Percentiles rank a stretch among this genome's conserved stretches.
These are phyloP conservation scores for Sporothrix humicola DNA, from an alignment of 2,329 filamentous ascomycete species.

Conservation along the genomic window DNA sequence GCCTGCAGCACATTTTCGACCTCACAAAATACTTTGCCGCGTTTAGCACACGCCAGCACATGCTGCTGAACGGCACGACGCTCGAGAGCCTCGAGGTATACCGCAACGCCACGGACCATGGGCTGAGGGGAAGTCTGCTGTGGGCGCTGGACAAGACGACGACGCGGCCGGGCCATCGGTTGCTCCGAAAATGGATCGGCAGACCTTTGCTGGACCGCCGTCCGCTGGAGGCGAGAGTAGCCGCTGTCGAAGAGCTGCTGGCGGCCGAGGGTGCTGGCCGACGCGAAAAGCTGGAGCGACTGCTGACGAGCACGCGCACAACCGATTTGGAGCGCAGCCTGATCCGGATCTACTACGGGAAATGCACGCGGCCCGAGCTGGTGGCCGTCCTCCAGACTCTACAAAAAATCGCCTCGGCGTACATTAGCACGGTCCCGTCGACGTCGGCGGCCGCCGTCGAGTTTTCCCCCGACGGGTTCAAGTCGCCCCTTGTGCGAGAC, in stretches of 20 bases:
- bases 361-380: conserved; percentile 88
- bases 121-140: conserved; percentile 85
- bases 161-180: conserved; percentile 84
- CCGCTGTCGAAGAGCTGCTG: conserved; percentile 85
- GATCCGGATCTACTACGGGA: conserved; percentile 96
- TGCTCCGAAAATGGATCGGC: conserved; percentile 94
- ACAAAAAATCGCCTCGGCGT: conserved; percentile 80
- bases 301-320: conserved; percentile 64
- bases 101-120: conserved; percentile 88
- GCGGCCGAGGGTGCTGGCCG: conserved; percentile 67
- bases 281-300: conserved; percentile 73
- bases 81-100: conserved; percentile 94
- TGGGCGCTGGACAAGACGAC: conserved; percentile 94
- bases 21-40: conserved; percentile 96
- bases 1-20: conserved; percentile 92
- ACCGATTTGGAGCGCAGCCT: conserved; percentile 90
- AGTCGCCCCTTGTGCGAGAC: conserved; percentile 69
- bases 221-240: conserved; percentile 76
- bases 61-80: conserved; percentile 95
- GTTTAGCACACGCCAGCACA: conserved; percentile 91
- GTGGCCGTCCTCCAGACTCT: conserved; percentile 83
- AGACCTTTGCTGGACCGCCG: conserved; percentile 80
- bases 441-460: conserved; percentile 54
- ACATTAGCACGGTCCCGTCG: conserved; percentile 49
- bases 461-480: conserved; percentile 72